Percentiles rank a stretch among this genome's conserved stretches.
Evolutionary conservation across 352 stramenopile species (phyloP).

Genomic region (Saprolegnia parasitica): DNA sequence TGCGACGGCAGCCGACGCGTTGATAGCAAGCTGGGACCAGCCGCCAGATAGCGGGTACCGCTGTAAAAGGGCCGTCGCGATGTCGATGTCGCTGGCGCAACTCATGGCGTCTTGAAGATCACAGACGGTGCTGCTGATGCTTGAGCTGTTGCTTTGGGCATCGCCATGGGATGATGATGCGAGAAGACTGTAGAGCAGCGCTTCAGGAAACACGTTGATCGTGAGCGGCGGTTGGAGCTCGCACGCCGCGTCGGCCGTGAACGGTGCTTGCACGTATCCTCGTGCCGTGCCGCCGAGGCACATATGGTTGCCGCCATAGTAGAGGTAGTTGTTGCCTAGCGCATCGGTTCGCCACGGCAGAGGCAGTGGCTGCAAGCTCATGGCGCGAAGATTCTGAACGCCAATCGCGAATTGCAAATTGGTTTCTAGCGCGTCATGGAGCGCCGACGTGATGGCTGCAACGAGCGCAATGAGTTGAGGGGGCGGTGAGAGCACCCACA

Average conservation of each 20-base stretch:
- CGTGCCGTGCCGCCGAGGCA: not conserved
- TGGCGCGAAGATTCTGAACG: not conserved
- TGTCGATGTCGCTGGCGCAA: not conserved
- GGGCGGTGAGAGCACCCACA: not conserved
- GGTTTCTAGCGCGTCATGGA: not conserved
- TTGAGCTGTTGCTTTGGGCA: no score
- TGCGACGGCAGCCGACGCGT: not conserved
- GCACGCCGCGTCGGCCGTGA: not conserved
- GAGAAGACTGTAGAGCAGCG: not conserved
- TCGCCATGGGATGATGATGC: no score
- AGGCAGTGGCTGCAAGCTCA: not conserved
- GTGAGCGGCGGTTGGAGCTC: not conserved
- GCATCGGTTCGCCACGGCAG: not conserved
- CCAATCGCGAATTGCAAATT: not conserved
- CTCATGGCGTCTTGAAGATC: no score
- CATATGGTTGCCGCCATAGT: slow-evolving; percentile 8
- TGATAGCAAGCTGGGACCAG: not conserved
- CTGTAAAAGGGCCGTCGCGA: not conserved
- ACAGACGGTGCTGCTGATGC: no score
- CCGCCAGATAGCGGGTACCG: not conserved
- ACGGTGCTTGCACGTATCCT: not conserved
- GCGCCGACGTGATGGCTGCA: not conserved
- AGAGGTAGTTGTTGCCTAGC: not conserved
- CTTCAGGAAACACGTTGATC: not conserved
- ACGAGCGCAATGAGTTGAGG: not conserved